A percentile compares a stretch with the other conserved stretches of the same genome.
These are phyloP conservation scores for Acacia melanoxylon DNA, from an alignment of 306 rosid species.

Conservation along the genomic window DNA sequence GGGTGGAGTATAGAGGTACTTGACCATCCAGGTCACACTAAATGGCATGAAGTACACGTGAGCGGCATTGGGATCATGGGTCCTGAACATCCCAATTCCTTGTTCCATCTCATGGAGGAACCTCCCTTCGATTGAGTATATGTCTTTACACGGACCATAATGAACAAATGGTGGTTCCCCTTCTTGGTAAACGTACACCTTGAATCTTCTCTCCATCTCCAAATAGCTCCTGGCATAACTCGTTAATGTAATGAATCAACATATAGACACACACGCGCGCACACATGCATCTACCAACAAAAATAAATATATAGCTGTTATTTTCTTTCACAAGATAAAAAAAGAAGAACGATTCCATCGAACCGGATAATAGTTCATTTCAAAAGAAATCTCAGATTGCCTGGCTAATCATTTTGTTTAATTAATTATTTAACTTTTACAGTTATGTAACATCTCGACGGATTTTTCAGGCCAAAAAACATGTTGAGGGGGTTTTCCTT, in stretches of 20 bases:
- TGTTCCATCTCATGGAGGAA: conserved; percentile 80
- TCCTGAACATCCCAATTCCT: conserved; percentile 53
- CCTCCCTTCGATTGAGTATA: conserved; percentile 82
- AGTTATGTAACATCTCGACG: not conserved
- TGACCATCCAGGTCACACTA: conserved; percentile 93
- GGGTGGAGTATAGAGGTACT: conserved; percentile 55
- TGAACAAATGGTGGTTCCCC: conserved; percentile 77
- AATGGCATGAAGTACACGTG: conserved; percentile 81
- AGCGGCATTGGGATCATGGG: conserved; percentile 55
- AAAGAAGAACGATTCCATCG: too few relatives aligned
- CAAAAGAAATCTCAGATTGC: not conserved
- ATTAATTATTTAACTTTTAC: not conserved
- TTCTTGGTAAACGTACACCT: conserved; percentile 73
- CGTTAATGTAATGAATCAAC: not conserved
- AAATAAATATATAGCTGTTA: too few relatives aligned
- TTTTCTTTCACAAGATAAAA: too few relatives aligned
- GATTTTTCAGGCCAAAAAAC: not conserved
- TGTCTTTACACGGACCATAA: conserved; percentile 85
- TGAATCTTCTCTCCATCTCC: conserved; percentile 83
- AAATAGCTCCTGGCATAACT: conserved; percentile 64
- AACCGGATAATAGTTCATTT: not conserved
- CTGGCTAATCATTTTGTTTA: too few relatives aligned
- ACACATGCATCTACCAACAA: not conserved
- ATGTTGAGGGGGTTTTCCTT: not conserved
- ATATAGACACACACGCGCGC: too few relatives aligned